Conservation (phyloP, 352 stramenopile species). For the Globisporangium carolinianum region DNA sequence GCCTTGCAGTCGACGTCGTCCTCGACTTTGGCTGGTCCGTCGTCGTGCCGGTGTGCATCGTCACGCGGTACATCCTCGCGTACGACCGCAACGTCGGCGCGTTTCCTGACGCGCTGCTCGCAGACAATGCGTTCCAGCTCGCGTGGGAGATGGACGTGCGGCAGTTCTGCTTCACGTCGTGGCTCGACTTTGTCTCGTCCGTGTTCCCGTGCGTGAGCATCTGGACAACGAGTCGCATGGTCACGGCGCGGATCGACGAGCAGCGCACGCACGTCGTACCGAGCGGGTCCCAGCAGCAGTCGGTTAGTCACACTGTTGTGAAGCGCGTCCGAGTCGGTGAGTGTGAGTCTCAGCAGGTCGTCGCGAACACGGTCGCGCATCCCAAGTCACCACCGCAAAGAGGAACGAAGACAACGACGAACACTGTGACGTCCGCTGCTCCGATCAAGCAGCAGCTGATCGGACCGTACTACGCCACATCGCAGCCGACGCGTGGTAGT, state of each 20-base stretch:
- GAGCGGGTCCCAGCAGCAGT: not conserved
- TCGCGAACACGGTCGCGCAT: not conserved
- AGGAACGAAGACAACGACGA: not conserved
- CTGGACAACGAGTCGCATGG: not conserved
- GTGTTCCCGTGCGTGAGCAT: not conserved
- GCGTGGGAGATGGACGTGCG: not conserved
- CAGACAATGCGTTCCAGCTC: not conserved
- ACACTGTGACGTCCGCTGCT: not conserved
- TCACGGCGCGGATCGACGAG: not conserved
- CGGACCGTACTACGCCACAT: not conserved
- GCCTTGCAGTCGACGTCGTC: slow-evolving; percentile 12
- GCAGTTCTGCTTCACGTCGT: slow-evolving; percentile 3
- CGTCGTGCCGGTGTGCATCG: slow-evolving; percentile 19
- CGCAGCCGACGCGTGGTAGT: no score
- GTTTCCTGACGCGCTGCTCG: not conserved
- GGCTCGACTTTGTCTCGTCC: slow-evolving; percentile 3
- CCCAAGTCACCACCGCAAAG: not conserved
- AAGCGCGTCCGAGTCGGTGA: no score
- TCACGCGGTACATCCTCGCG: slow-evolving; percentile 14
- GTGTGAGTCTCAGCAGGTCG: not conserved
- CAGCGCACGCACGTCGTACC: not conserved
- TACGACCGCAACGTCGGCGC: not conserved
- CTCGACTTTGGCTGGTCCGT: slow-evolving; percentile 23
- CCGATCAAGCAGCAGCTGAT: not conserved
- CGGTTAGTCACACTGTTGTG: no score